Evolutionary conservation across 768 basidiomycete species (phyloP).

Genomic region (Lactarius sp.): DNA sequence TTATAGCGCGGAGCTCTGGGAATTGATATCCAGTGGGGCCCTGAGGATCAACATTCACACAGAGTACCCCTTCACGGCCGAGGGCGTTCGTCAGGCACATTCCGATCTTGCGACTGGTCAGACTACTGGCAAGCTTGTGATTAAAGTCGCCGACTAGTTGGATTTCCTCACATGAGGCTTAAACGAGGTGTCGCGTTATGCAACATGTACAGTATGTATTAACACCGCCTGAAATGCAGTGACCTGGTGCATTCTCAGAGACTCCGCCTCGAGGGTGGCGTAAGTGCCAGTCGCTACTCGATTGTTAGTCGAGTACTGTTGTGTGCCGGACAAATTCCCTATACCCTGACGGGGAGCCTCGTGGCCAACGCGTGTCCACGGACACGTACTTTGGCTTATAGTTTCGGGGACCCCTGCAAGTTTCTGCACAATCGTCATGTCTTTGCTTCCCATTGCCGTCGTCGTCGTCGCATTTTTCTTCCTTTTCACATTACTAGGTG

Average conservation of each 20-base stretch:
- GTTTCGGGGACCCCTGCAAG: background rate
- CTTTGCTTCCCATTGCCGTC: constrained; percentile 18
- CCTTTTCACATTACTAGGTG: constrained; percentile 15
- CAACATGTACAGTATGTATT: constrained; percentile 40
- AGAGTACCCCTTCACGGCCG: constrained; percentile 80
- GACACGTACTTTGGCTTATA: constrained; percentile 5
- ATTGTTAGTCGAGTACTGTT: background rate
- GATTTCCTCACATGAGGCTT: constrained; percentile 35
- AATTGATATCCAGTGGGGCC: constrained; percentile 50
- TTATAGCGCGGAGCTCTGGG: constrained; percentile 65
- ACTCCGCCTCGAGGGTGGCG: constrained; percentile 18
- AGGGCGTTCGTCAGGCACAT: constrained; percentile 75
- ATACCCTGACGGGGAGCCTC: constrained; percentile 21
- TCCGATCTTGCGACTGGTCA: constrained; percentile 69
- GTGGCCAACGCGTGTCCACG: constrained; percentile 14
- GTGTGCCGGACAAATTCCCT: background rate
- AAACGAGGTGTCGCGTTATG: constrained; percentile 39
- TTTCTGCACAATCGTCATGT: constrained; percentile 14
- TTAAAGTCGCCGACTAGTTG: constrained; percentile 47
- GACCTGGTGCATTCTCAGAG: background rate
- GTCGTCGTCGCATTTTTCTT: constrained; percentile 17
- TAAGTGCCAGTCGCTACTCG: background rate
- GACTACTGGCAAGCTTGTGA: constrained; percentile 81
- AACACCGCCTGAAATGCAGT: constrained; percentile 25
- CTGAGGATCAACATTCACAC: constrained; percentile 66